These are phyloP conservation scores for Colletotrichum costaricense DNA, from an alignment of 2,329 filamentous ascomycete species.

Conservation along the genomic window DNA sequence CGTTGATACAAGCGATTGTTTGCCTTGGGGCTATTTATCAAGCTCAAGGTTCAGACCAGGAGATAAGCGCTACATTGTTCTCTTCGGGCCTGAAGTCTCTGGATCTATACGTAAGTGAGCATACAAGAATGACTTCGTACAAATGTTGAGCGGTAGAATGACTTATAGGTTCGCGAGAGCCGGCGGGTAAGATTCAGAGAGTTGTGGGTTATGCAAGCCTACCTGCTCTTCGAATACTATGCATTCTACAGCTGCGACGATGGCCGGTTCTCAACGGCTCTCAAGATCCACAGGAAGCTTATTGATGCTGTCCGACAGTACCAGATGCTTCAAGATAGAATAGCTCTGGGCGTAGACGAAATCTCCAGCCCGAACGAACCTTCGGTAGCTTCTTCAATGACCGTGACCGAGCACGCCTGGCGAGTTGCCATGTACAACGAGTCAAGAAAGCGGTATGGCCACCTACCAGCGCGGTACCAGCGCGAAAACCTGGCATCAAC, in stretches of 20 bases:
- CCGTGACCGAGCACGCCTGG: neutral
- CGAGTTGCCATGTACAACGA: neutral
- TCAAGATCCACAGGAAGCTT: neutral
- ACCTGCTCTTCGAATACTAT: slow-evolving; percentile 1
- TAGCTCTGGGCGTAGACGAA: neutral
- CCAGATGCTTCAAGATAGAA: neutral
- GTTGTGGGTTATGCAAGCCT: slow-evolving; percentile 5
- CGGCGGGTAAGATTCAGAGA: neutral
- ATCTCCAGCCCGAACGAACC: neutral
- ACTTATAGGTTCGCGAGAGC: neutral
- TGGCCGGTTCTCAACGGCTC: neutral
- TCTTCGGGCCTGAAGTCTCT: neutral
- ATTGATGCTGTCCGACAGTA: neutral
- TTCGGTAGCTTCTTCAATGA: neutral
- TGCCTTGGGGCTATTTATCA: neutral
- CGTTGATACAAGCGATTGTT: neutral
- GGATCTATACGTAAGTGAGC: neutral
- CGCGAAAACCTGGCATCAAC: no score
- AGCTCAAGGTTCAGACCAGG: neutral
- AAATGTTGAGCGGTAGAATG: neutral
- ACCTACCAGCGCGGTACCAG: neutral
- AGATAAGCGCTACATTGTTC: neutral
- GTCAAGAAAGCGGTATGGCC: neutral
- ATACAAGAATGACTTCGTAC: neutral
- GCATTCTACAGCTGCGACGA: neutral